phyloP scores from a whole-genome alignment of 352 stramenopile genomes.

The Pythium folliculosum region DNA sequence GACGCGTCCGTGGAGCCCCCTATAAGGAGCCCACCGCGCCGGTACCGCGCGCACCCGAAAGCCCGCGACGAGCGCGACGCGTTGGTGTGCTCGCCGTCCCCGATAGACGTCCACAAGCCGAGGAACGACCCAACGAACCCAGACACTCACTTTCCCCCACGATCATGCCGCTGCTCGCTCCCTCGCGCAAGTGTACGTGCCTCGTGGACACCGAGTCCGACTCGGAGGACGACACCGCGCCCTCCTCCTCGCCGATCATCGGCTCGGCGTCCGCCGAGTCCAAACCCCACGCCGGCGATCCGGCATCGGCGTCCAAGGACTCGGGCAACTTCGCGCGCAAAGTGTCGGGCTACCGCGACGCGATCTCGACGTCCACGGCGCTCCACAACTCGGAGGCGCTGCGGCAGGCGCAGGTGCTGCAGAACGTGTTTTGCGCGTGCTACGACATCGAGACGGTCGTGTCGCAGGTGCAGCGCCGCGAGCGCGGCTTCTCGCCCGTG shows the following conservation, averaged over 20 bases:
- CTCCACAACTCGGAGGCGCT: conserved; percentile 74
- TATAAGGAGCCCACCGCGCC: neutral
- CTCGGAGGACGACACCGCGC: conserved; percentile 52
- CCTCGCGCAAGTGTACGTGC: conserved; percentile 64
- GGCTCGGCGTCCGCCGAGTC: neutral
- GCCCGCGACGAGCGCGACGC: neutral
- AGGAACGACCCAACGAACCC: neutral
- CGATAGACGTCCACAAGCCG: neutral
- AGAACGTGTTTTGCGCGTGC: conserved; percentile 79
- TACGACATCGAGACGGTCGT: conserved; percentile 78
- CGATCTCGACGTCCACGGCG: conserved; percentile 63
- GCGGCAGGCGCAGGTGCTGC: conserved; percentile 53
- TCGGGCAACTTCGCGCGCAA: conserved; percentile 35
- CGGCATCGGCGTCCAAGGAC: conserved; percentile 6
- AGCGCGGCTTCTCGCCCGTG: conserved; percentile 62
- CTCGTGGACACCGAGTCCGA: conserved; percentile 70
- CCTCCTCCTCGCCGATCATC: conserved; percentile 1
- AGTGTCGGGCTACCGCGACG: conserved; percentile 48
- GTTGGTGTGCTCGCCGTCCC: neutral
- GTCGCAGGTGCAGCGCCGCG: conserved; percentile 54
- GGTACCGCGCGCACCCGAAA: neutral
- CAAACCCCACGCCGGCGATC: conserved; percentile 5
- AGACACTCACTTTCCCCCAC: neutral
- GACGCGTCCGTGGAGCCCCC: neutral
- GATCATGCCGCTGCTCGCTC: conserved; percentile 14